phyloP scores from a whole-genome alignment of 2,329 filamentous ascomycete genomes.

The Neocucurbitaria cava region DNA sequence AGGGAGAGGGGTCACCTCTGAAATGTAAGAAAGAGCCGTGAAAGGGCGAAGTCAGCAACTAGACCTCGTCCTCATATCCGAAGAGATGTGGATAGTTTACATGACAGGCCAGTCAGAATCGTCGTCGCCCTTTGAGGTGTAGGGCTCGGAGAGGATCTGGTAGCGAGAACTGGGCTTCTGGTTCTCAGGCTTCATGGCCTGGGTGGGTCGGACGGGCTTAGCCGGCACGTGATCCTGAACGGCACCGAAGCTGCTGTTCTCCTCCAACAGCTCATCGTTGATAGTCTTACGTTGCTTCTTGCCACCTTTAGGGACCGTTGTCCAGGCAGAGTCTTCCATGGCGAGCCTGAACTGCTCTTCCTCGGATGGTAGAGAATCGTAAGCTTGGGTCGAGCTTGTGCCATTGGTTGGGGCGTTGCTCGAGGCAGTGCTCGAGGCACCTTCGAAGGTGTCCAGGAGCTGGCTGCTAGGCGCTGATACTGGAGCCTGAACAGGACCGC shows the following conservation, averaged over 20 bases:
- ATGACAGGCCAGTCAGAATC: constrained; percentile 52
- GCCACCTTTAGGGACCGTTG: constrained; percentile 62
- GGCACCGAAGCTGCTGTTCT: constrained; percentile 36
- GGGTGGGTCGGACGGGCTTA: constrained; percentile 32
- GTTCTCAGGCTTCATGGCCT: constrained; percentile 35
- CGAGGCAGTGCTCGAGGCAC: constrained; percentile 50
- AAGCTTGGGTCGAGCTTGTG: constrained; percentile 51
- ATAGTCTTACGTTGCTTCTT: constrained; percentile 62
- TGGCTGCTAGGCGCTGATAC: constrained; percentile 31
- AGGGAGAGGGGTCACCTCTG: neutral
- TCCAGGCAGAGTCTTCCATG: constrained; percentile 63
- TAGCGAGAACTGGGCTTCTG: constrained; percentile 39
- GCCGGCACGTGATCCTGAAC: constrained; percentile 22
- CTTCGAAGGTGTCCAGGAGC: constrained; percentile 61
- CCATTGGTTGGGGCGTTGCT: constrained; percentile 48
- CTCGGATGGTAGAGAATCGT: constrained; percentile 62
- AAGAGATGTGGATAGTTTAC: constrained; percentile 18
- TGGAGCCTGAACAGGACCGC: constrained; percentile 30
- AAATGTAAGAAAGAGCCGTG: neutral
- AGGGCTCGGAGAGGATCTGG: constrained; percentile 37
- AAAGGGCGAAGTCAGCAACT: neutral
- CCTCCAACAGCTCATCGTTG: constrained; percentile 53
- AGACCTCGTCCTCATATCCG: neutral
- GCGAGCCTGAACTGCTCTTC: constrained; percentile 66
- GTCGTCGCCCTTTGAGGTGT: constrained; percentile 36